A percentile compares a stretch with the other conserved stretches of the same genome.
phyloP scores from a whole-genome alignment of 2,329 filamentous ascomycete species.

The Pyricularia sp. region DNA sequence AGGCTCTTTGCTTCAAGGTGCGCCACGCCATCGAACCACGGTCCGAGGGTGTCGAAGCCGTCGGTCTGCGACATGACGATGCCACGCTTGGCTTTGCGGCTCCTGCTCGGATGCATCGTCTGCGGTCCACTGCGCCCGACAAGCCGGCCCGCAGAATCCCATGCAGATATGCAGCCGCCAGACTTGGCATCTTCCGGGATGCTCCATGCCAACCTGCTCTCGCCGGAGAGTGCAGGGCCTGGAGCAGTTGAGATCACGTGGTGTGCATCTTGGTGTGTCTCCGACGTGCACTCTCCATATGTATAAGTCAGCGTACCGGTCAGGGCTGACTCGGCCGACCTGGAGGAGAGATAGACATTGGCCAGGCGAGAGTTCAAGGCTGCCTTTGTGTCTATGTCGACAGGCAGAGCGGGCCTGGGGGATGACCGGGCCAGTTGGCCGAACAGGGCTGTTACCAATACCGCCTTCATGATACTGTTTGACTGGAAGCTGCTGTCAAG shows the following conservation, averaged over 20 bases:
- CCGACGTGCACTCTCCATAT: conserved; percentile 8
- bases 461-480: background rate
- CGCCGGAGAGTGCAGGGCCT: background rate
- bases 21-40: conserved; percentile 58
- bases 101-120: conserved; percentile 14
- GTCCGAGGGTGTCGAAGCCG: conserved; percentile 37
- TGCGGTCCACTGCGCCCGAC: conserved; percentile 10
- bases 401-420: conserved; percentile 4
- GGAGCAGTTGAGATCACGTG: conserved; percentile 7
- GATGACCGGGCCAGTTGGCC: conserved; percentile 2
- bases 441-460: background rate
- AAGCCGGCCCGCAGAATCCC: conserved; percentile 7
- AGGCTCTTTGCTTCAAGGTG: conserved; percentile 46
- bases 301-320: conserved; percentile 5
- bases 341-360: conserved; percentile 11
- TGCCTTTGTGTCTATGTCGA: conserved; percentile 8
- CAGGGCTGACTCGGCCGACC: background rate
- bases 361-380: conserved; percentile 9
- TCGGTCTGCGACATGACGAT: conserved; percentile 9
- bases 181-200: conserved; percentile 8
- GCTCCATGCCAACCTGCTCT: conserved; percentile 10
- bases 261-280: conserved; percentile 4
- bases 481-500: background rate
- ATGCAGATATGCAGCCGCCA: conserved; percentile 11
- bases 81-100: conserved; percentile 15